phyloP scores from a whole-genome alignment of 225 moss, liverwort and hornwort genomes.

The Asterella californica region DNA sequence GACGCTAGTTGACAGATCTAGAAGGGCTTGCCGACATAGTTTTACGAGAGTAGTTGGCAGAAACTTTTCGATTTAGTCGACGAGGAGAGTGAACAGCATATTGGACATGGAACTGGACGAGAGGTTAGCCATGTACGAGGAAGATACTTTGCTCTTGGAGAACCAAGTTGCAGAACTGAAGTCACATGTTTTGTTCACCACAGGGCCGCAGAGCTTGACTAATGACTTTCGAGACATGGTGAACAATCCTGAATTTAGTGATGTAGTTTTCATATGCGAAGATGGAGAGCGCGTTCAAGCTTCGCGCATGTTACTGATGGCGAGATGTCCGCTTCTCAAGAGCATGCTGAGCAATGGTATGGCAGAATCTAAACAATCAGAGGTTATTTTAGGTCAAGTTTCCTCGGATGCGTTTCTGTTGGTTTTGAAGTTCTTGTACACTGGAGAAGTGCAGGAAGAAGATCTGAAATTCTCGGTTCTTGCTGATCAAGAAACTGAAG shows the following conservation, averaged over 20 bases:
- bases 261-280: slow-evolving; percentile 1
- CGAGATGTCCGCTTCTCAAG: not conserved
- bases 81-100: no score
- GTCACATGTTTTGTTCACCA: not conserved
- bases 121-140: no score
- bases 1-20: no score
- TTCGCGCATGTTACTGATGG: not conserved
- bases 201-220: not conserved
- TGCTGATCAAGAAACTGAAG: not conserved
- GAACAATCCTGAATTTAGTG: slow-evolving; percentile 6
- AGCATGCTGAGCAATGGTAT: slow-evolving; percentile 15
- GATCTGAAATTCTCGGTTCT: slow-evolving; percentile 3
- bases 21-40: no score
- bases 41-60: no score
- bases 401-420: slow-evolving; percentile 2
- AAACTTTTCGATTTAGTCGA: no score
- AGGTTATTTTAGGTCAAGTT: not conserved
- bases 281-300: slow-evolving; percentile 5
- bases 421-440: slow-evolving; percentile 10
- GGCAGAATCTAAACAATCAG: not conserved
- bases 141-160: not conserved
- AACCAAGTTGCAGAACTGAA: not conserved
- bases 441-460: not conserved
- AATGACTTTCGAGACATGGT: not conserved
- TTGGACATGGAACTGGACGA: no score